phyloP scores from a whole-genome alignment of 208 protist genomes.

The Crithidia fasciculata region DNA sequence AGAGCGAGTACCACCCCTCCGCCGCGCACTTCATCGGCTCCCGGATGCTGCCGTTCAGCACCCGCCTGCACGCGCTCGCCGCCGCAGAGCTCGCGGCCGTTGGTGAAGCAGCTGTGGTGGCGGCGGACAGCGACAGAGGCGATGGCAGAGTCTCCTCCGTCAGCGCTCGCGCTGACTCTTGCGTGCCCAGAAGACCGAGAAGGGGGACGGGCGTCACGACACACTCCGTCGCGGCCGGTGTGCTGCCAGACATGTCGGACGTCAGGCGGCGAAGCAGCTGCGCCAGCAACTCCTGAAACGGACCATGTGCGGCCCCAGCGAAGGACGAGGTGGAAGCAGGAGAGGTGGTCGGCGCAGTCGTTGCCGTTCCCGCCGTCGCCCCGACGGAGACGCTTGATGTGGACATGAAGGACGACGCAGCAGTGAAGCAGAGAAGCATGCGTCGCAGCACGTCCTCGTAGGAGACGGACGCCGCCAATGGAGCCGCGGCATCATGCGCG shows the following conservation, averaged over 20 bases:
- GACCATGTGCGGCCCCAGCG: neutral
- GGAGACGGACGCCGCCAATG: neutral
- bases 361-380: neutral
- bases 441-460: constrained; percentile 31
- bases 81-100: neutral
- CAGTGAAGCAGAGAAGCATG: constrained; percentile 32
- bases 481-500: neutral
- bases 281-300: constrained; percentile 26
- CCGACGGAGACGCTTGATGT: constrained; percentile 1
- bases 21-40: constrained; percentile 21
- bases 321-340: neutral
- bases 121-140: neutral
- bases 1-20: constrained; percentile 30
- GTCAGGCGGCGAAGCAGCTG: constrained; percentile 22
- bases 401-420: constrained; percentile 25
- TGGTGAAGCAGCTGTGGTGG: neutral
- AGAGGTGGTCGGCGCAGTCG: neutral
- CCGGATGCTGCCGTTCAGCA: constrained; percentile 17
- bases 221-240: neutral
- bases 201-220: neutral
- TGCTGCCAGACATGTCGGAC: neutral
- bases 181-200: too few relatives aligned
- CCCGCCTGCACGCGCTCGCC: neutral
- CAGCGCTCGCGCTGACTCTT: neutral
- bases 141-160: neutral